Evolutionary conservation across 1,284 basidiomycete species (phyloP), one percentile per base, ranked within the genome.

Genomic region (Thelephora terrestris): DNA sequence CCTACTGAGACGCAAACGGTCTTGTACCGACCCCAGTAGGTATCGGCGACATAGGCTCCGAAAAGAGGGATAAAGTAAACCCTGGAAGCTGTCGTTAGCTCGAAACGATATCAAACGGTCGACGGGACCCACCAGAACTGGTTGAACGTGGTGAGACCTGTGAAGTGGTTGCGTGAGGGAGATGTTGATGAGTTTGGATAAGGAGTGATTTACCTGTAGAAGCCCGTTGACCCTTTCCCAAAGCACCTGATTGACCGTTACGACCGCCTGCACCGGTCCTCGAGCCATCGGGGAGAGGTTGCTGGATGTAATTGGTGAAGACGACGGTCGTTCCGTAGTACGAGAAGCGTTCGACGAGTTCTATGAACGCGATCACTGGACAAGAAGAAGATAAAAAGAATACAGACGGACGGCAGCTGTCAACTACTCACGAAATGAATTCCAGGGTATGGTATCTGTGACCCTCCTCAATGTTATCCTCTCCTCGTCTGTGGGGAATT

Each of bases 281-380:
- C 5, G 85, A 88, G 36, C 77, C 77, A 0, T 57, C 52, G 1
- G 87, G 88, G 2, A 89, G 75, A 0, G 74, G 72, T 52, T 78
- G 75, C 58, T 86, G 83, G 44, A 87, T 80, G 63, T 78, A 87
- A 61, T 87, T 87, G 24, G 78, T 79, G 58, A 83, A 83, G 52
- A 85, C 79, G 46, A 80, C 77, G 24, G 64, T 73, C 16, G 71
- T 71, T n/a, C 85, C 85, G 63, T 79, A 78, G 63, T 66, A 67
- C 10, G 85, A 88, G 64, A 90, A 89, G 18, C 85, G 78, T 59
- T 89, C 86, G 4, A 82, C 82, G 39, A 84, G 59, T 62, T 89
- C 85, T 34, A 86, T 71, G 29, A 79, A 50, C 4, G 82, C 84
- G 43, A 89, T 84, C 49, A 85, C 81, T 85, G 48, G 5, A 29